Evolutionary conservation across 148 eudicot species (phyloP).

Genomic region (Agrostemma githago): DNA sequence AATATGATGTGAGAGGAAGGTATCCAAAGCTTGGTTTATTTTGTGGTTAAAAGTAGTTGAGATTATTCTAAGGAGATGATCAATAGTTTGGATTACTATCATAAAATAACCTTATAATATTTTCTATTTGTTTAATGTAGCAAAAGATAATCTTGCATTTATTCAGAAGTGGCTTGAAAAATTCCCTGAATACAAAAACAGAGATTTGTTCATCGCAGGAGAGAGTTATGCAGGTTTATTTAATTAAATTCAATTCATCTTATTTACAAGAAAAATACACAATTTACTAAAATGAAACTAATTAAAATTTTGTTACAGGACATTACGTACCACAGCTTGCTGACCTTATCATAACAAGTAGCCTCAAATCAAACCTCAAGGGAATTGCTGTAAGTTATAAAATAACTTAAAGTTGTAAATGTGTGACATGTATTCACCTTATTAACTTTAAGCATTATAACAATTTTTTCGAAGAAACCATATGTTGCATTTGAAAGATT

Average conservation of each 20-base stretch:
- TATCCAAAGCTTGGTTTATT: too few species aligned
- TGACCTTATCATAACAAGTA: constrained; percentile 37
- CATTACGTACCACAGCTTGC: constrained; percentile 91
- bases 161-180: constrained; percentile 52
- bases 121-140: constrained; percentile 25
- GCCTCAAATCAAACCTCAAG: constrained; percentile 51
- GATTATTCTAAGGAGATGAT: too few species aligned
- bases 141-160: constrained; percentile 54
- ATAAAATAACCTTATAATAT: too few species aligned
- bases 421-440: too few species aligned
- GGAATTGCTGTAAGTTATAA: constrained; percentile 65
- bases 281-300: background rate
- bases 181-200: constrained; percentile 61
- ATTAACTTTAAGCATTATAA: too few species aligned
- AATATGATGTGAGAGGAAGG: too few species aligned
- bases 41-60: background rate
- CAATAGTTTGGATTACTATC: too few species aligned
- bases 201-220: constrained; percentile 63
- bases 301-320: constrained; percentile 34
- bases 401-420: too few species aligned
- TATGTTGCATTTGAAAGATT: too few species aligned
- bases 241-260: too few species aligned
- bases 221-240: constrained; percentile 64
- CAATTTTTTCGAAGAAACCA: too few species aligned
- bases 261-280: background rate